Percentiles rank a stretch among this genome's conserved stretches.
These are phyloP conservation scores for Echinochloa phyllopogon DNA, from an alignment of 176 grass and related monocot species.

Conservation along the genomic window DNA sequence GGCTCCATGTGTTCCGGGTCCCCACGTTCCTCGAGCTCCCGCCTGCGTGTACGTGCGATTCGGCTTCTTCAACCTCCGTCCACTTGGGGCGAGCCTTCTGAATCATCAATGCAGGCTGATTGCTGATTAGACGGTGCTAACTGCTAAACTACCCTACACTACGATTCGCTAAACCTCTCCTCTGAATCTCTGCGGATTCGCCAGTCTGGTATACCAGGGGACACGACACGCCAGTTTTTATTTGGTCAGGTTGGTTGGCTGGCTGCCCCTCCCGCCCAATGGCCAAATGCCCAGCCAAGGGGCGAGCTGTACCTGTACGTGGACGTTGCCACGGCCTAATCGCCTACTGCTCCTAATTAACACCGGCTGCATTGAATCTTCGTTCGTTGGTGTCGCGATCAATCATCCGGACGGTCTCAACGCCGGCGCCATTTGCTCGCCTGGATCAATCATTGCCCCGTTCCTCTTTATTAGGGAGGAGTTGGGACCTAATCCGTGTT, in stretches of 20 bases:
- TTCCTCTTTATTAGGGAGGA: conserved; percentile 17
- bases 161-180: background rate
- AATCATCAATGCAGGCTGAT: background rate
- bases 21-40: conserved; percentile 5
- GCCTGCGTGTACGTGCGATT: background rate
- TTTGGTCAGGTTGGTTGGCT: conserved; percentile 32
- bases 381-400: conserved; percentile 27
- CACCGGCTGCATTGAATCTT: background rate
- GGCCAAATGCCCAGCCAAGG: conserved; percentile 30
- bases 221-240: background rate
- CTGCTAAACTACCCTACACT: background rate
- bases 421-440: background rate
- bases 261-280: background rate
- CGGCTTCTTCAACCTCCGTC: conserved; percentile 3
- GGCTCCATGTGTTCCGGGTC: background rate
- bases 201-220: background rate
- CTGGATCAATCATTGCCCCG: conserved; percentile 44
- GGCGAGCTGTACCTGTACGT: conserved; percentile 28
- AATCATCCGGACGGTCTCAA: background rate
- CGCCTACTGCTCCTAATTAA: background rate
- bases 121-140: background rate
- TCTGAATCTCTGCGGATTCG: background rate
- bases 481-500: conserved; percentile 7
- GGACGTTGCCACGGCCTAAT: conserved; percentile 22
- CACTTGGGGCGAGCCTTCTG: background rate